Percentiles rank a stretch among this genome's conserved stretches.
Evolutionary conservation across 2,329 filamentous ascomycete species (phyloP).

Genomic region (Balansia obtecta): DNA sequence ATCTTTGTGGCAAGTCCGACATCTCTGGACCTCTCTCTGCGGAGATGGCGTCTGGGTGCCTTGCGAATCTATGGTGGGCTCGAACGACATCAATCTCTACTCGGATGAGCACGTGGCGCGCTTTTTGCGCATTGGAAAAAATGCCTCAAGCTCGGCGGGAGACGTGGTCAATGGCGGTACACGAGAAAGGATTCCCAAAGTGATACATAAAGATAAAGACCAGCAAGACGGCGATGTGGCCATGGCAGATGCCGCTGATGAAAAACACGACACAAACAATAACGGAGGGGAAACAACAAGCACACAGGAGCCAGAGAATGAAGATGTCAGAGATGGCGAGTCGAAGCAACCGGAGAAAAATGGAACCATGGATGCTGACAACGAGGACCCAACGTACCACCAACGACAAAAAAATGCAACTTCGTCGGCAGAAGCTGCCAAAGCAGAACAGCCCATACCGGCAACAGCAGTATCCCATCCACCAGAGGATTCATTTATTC

Average conservation of each 20-base stretch:
- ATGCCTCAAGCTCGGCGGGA: constrained; percentile 4
- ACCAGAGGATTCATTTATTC: constrained; percentile 42
- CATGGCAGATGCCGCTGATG: constrained; percentile 9
- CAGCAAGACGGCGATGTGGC: constrained; percentile 10
- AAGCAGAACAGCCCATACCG: not conserved
- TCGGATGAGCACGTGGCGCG: constrained; percentile 32
- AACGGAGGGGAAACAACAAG: constrained; percentile 1
- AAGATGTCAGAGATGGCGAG: not conserved
- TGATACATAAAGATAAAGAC: not conserved
- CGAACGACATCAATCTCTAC: constrained; percentile 43
- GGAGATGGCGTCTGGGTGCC: constrained; percentile 62
- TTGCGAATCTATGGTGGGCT: constrained; percentile 43
- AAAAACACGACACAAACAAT: constrained; percentile 2
- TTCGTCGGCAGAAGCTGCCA: constrained; percentile 18
- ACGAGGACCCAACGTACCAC: constrained; percentile 8
- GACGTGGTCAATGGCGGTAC: constrained; percentile 13
- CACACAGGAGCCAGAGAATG: not conserved
- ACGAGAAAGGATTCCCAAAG: not conserved
- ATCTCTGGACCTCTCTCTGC: constrained; percentile 58
- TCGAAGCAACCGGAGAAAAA: not conserved
- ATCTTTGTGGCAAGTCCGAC: constrained; percentile 62
- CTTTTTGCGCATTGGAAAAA: constrained; percentile 17
- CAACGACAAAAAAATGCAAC: constrained; percentile 8
- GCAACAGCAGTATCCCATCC: constrained; percentile 7
- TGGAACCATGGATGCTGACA: not conserved